Base-by-base conservation (phyloP, 2,329 filamentous ascomycete species). In the Neofusicoccum ribis region DNA sequence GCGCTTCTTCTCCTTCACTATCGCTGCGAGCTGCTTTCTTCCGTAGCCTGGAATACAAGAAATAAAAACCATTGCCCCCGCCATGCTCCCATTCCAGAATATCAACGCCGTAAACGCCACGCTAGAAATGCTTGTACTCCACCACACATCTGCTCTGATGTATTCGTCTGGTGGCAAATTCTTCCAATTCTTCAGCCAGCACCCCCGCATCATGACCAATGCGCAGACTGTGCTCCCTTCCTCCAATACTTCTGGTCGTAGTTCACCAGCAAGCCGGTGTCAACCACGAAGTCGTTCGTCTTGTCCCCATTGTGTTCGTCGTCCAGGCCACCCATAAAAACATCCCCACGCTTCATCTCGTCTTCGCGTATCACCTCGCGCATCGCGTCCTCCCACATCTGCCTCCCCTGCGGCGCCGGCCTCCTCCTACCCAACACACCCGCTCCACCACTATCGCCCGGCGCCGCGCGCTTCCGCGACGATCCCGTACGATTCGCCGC, bases 231-330 rank as follows among this genome's bases (percentile, higher is more conserved):
- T 36, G 75, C 71, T 34, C 77, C 77, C 65, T 82, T 82, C 65
- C 85, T 82, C 84, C 86, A 88, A 68, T 84, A 84, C 47, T 81
- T 80, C 69, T 84, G 82, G 66, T 89, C 86, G 66, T 86, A 86
- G 70, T 89, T 89, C 60, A 89, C 86, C 63, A 80, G 75, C 37
- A 83, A 76, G 0, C 78, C 77, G 46, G 75, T 73, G 20, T 76
- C 72, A n/a, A 77, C 58, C 31, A 72, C 74, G 14, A 58, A 27
- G 9, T 58, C 52, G 36, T 56, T 56, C 3, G 5, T 14, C 51
- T 23, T 41, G 15, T 34, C 52, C 47, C 72, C 68, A 17, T 71
- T 72, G 9, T 69, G 69, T 50, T 73, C 70, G 4, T 70, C 65
- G 4, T 63, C 52, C 43, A 49, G 5, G 9, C 59, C 39, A n/a